phyloP scores from a whole-genome alignment of 768 basidiomycete genomes.

The Mycena sanguinolenta region DNA sequence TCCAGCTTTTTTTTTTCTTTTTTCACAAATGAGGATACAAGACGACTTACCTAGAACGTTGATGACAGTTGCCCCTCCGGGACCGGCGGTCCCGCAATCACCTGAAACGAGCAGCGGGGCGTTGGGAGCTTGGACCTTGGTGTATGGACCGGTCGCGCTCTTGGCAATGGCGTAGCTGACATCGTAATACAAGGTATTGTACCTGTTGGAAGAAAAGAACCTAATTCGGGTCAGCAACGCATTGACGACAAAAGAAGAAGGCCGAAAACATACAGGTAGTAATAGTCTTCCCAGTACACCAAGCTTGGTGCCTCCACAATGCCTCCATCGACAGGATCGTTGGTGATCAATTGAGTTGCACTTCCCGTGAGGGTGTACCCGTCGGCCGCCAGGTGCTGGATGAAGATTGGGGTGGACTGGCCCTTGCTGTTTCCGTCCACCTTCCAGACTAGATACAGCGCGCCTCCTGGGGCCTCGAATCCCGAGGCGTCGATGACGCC shows the following conservation, averaged over 20 bases:
- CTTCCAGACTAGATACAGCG: conserved; percentile 1
- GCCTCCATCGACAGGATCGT: background rate
- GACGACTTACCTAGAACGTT: background rate
- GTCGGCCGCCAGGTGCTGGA: background rate
- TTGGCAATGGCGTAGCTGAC: conserved; percentile 2
- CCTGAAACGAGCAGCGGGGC: background rate
- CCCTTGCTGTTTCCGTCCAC: conserved; percentile 3
- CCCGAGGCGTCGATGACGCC: conserved; percentile 1
- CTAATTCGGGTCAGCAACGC: background rate
- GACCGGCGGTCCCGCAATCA: background rate
- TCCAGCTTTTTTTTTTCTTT: background rate
- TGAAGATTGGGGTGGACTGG: background rate
- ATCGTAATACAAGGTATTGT: background rate
- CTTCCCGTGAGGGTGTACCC: background rate
- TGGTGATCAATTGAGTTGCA: background rate
- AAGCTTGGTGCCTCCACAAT: conserved; percentile 6
- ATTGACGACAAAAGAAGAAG: background rate
- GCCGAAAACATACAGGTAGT: background rate
- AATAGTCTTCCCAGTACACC: background rate
- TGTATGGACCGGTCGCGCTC: conserved; percentile 1
- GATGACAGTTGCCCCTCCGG: background rate
- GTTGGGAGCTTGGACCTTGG: background rate
- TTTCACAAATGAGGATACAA: background rate
- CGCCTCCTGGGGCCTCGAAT: background rate
- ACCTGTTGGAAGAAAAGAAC: background rate